Base-by-base conservation (phyloP, 306 rosid species). In the Pyrus bretschneideri region DNA sequence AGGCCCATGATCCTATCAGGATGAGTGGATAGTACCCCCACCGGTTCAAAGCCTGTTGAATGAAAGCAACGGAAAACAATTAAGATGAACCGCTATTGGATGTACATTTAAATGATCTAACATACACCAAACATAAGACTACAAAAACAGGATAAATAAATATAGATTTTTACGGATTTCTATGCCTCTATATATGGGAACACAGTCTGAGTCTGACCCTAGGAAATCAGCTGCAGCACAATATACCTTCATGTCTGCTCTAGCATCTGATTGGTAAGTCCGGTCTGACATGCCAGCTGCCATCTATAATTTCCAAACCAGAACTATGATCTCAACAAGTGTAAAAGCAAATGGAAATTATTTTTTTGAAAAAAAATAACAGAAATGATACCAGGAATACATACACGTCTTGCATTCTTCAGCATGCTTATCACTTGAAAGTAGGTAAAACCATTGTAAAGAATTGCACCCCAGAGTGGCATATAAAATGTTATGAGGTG, bases 391-490 rank as follows among this genome's bases (percentile, higher is more conserved):
- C 54, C 9, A 49, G 19, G 67, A 86, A 69, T 63, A 83, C 98
- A 70, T 91, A 92, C 99, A 11, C 97, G 96, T 80, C 98, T 89
- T 55, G 98, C 99, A 82, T 96, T 96, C 87, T 96, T 92, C 85
- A 96, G 83, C 99, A 92, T 96, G 82, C 99, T 96, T 83, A 92
- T 96, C 70, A 92, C 98, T 88, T 92, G 99, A 71, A 87, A 83
- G 85, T 95, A 95, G 1, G 93, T 92, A 78, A 90, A 83, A 29
- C 99, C 99, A 77, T 96, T 92, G 87, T 92, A 96, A 80, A 96
- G 90, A 86, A 96, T 96, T 69, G 99, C 99, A 79, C 96, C 93
- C 99, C 99, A 96, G 51, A 96, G 97, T 72, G 98, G 99, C 80
- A 91, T 17, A 83, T 96, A 96, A 88, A 96, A 96, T 22, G 99